Evolutionary conservation across 805 yeast genomes (phyloP).

Genomic region (Cyberlindnera americana): DNA sequence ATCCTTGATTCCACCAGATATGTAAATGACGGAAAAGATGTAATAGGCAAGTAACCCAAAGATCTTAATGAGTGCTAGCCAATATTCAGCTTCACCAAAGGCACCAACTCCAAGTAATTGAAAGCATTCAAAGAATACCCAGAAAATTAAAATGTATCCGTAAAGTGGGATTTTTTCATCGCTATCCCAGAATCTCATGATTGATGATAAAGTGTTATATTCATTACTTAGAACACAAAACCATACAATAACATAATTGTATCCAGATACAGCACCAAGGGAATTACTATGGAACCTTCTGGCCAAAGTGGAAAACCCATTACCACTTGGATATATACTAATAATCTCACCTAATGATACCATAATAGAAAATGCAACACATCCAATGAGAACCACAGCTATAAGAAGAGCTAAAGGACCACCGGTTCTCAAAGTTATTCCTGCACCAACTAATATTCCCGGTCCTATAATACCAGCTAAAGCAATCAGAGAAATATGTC

Average conservation of each 20-base stretch:
- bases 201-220: conserved; percentile 50
- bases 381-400: conserved; percentile 48
- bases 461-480: conserved; percentile 62
- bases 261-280: conserved; percentile 52
- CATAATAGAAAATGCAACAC: conserved; percentile 53
- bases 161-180: conserved; percentile 51
- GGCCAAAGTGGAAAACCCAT: conserved; percentile 46
- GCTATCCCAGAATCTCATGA: conserved; percentile 41
- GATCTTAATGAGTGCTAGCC: conserved; percentile 49
- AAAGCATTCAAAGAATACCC: conserved; percentile 47
- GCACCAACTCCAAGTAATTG: conserved; percentile 50
- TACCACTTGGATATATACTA: conserved; percentile 49
- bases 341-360: conserved; percentile 55
- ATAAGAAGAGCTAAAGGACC: conserved; percentile 50
- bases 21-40: conserved; percentile 43
- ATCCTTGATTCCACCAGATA: conserved; percentile 39
- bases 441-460: conserved; percentile 54
- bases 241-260: conserved; percentile 56
- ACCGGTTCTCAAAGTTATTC: conserved; percentile 45
- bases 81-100: conserved; percentile 56
- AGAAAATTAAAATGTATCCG: conserved; percentile 52
- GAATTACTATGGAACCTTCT: conserved; percentile 50
- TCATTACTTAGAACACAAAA: conserved; percentile 54
- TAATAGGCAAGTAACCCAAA: conserved; percentile 47
- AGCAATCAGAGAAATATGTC: conserved; percentile 50